These are phyloP conservation scores for Paraconiothyrium brasiliense DNA, from an alignment of 2,329 filamentous ascomycete species.

Conservation along the genomic window DNA sequence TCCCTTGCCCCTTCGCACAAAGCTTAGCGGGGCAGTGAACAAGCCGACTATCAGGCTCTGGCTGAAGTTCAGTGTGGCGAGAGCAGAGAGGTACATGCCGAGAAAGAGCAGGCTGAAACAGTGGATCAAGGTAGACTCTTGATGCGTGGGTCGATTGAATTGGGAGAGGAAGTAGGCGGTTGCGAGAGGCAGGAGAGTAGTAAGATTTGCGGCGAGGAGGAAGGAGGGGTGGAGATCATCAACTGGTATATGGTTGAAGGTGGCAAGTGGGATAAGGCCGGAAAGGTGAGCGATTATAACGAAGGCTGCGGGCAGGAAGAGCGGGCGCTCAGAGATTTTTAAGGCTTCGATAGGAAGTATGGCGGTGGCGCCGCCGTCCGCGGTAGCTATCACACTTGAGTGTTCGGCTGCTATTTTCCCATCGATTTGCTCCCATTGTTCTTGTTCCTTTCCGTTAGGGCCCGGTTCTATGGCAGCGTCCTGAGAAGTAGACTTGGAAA, in stretches of 20 bases:
- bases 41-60: slow-evolving; percentile 87
- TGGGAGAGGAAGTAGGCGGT: slow-evolving; percentile 39
- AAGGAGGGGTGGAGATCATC: slow-evolving; percentile 45
- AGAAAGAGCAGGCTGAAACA: slow-evolving; percentile 92
- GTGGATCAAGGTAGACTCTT: slow-evolving; percentile 82
- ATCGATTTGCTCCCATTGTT: slow-evolving; percentile 12
- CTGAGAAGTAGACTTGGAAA: slow-evolving; percentile 12
- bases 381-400: slow-evolving; percentile 57
- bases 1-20: slow-evolving; percentile 59
- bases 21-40: slow-evolving; percentile 80
- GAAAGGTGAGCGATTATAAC: slow-evolving; percentile 78
- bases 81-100: slow-evolving; percentile 88
- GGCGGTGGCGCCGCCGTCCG: slow-evolving; percentile 45
- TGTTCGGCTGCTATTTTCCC: slow-evolving; percentile 46
- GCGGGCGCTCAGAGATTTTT: slow-evolving; percentile 66
- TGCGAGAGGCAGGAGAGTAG: slow-evolving; percentile 43
- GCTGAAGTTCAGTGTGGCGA: slow-evolving; percentile 96
- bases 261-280: slow-evolving; percentile 80
- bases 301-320: slow-evolving; percentile 77
- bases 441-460: slow-evolving; percentile 62
- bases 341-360: slow-evolving; percentile 52
- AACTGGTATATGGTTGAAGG: slow-evolving; percentile 80
- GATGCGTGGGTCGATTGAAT: slow-evolving; percentile 64
- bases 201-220: slow-evolving; percentile 44
- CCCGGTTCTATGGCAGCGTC: slow-evolving; percentile 21